Percentiles rank a stretch among this genome's conserved stretches.
These are phyloP conservation scores for Pisolithus sp. DNA, from an alignment of 768 basidiomycete genomes.

Conservation along the genomic window DNA sequence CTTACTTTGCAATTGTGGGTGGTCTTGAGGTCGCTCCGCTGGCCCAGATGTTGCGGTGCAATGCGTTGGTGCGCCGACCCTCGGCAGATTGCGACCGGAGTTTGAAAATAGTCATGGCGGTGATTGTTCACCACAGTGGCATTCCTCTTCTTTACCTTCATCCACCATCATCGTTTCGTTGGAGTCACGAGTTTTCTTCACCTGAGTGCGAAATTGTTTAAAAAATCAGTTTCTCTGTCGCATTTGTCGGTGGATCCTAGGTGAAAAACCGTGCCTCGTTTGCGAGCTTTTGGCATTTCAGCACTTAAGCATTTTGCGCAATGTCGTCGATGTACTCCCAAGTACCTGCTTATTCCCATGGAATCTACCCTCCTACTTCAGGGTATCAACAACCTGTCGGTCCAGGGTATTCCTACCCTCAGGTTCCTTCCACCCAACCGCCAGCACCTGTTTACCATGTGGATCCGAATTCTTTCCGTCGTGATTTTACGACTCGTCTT, in stretches of 20 bases:
- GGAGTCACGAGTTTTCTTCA: conserved; percentile 33
- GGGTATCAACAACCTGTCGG: conserved; percentile 41
- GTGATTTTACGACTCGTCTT: conserved; percentile 70
- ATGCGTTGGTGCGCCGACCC: conserved; percentile 1
- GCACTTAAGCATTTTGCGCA: conserved; percentile 32
- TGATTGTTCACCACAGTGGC: conserved; percentile 17
- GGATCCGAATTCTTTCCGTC: conserved; percentile 69
- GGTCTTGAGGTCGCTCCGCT: conserved; percentile 21
- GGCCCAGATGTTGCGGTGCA: conserved; percentile 1
- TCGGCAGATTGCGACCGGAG: conserved; percentile 31
- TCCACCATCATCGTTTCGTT: conserved; percentile 41
- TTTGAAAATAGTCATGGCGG: conserved; percentile 24
- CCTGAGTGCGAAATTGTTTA: conserved; percentile 46
- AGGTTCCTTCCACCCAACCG: conserved; percentile 35
- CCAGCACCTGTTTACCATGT: conserved; percentile 40
- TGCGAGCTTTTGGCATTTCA: conserved; percentile 21
- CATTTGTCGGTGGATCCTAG: conserved; percentile 22
- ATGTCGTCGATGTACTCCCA: conserved; percentile 61
- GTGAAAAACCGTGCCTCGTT: conserved; percentile 30
- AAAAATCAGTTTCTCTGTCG: conserved; percentile 34
- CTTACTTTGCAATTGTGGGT: conserved; percentile 24
- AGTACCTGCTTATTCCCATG: conserved; percentile 50
- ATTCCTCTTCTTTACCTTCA: conserved; percentile 35
- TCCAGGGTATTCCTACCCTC: conserved; percentile 42
- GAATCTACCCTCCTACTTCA: conserved; percentile 43